Conservation (phyloP, 306 rosid genomes). For the Fragaria ananassa region DNA sequence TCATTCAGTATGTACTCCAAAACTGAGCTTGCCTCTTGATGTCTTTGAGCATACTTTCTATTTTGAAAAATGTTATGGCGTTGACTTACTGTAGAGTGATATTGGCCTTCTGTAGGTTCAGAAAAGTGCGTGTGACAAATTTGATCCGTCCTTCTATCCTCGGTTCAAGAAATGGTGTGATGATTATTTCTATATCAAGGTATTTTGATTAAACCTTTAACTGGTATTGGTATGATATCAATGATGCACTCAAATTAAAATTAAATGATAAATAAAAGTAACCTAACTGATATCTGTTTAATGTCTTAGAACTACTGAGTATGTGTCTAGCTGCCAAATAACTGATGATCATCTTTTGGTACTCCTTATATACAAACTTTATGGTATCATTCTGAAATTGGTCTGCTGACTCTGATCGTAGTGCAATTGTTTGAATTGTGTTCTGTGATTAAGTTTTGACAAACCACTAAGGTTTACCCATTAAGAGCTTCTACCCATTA, state of each 20-base stretch:
- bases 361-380: background rate
- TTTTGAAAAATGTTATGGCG: background rate
- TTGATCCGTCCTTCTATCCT: slow-evolving; percentile 90
- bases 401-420: background rate
- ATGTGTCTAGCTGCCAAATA: background rate
- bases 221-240: background rate
- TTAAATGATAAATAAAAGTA: background rate
- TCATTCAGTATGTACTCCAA: slow-evolving; percentile 59
- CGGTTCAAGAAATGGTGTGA: slow-evolving; percentile 99
- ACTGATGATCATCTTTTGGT: background rate
- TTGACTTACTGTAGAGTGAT: background rate
- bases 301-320: background rate
- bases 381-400: background rate
- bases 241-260: background rate
- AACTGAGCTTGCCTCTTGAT: background rate
- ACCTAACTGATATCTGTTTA: background rate
- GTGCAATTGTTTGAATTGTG: background rate
- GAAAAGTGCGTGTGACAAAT: slow-evolving; percentile 85
- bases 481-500: background rate
- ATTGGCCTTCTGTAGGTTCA: slow-evolving; percentile 52
- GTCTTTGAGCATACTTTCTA: background rate
- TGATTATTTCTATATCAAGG: slow-evolving; percentile 95
- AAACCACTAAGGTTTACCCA: background rate
- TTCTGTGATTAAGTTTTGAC: background rate
- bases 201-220: slow-evolving; percentile 20